Evolutionary conservation across 352 stramenopile genomes (phyloP).

Genomic region (Salisapilia sapeloensis): DNA sequence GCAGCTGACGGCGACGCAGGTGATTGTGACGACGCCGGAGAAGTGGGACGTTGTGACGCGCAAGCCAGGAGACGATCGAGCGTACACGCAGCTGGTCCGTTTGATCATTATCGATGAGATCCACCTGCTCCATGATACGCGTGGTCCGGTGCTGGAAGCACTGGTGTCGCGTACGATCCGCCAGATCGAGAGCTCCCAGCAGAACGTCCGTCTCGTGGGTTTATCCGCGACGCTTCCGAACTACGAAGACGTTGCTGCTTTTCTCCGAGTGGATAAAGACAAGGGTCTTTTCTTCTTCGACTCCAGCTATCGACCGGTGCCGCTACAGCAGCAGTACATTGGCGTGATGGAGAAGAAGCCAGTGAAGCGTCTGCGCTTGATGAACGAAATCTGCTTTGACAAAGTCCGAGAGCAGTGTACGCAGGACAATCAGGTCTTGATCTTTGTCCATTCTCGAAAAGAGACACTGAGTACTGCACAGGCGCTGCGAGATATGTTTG

Average conservation of each 20-base stretch:
- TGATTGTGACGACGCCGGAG: slow-evolving; percentile 99
- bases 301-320: slow-evolving; percentile 96
- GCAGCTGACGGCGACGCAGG: slow-evolving; percentile 96
- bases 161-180: slow-evolving; percentile 95
- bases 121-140: slow-evolving; percentile 97
- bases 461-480: slow-evolving; percentile 96
- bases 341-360: slow-evolving; percentile 99
- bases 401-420: slow-evolving; percentile 92
- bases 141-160: slow-evolving; percentile 96
- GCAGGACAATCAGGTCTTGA: slow-evolving; percentile 95
- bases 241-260: slow-evolving; percentile 97
- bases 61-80: slow-evolving; percentile 93
- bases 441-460: slow-evolving; percentile 98
- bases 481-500: slow-evolving; percentile 89
- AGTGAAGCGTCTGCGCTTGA: slow-evolving; percentile 96
- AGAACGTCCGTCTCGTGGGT: slow-evolving; percentile 95
- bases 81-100: slow-evolving; percentile 97
- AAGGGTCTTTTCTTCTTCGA: slow-evolving; percentile 99
- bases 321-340: slow-evolving; percentile 99
- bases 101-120: slow-evolving; percentile 99
- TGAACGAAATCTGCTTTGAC: slow-evolving; percentile 99
- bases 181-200: slow-evolving; percentile 94
- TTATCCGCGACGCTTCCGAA: slow-evolving; percentile 98
- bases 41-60: slow-evolving; percentile 99
- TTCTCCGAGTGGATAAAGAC: slow-evolving; percentile 94